These are phyloP conservation scores for Capsaspora owczarzaki DNA, from an alignment of 78 protist genomes.

Conservation along the genomic window DNA sequence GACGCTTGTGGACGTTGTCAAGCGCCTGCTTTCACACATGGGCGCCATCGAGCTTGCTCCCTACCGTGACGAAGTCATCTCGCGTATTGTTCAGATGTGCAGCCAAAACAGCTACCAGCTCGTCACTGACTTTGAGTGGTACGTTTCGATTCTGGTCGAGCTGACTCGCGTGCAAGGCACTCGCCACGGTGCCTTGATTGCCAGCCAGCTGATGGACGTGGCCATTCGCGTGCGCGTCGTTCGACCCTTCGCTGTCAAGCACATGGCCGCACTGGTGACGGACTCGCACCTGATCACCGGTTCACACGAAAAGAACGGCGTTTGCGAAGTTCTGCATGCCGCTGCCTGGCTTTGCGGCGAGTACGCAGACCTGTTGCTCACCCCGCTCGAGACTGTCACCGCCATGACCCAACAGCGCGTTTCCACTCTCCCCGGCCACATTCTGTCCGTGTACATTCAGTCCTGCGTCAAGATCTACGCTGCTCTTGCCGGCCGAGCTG, in stretches of 20 bases:
- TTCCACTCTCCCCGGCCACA: conserved; percentile 57
- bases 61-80: conserved; percentile 57
- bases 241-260: conserved; percentile 17
- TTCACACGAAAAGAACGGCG: not conserved
- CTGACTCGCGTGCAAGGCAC: conserved; percentile 39
- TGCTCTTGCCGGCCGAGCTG: not conserved
- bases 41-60: not conserved
- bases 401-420: conserved; percentile 57
- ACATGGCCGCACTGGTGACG: not conserved
- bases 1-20: conserved; percentile 66
- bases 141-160: conserved; percentile 49
- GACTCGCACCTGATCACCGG: not conserved
- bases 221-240: conserved; percentile 53
- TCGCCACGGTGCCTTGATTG: conserved; percentile 56
- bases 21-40: conserved; percentile 39
- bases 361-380: conserved; percentile 23
- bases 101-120: conserved; percentile 48
- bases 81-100: conserved; percentile 58
- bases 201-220: conserved; percentile 57
- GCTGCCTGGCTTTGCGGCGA: conserved; percentile 87
- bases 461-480: conserved; percentile 67
- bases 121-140: conserved; percentile 90
- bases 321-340: conserved; percentile 55
- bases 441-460: conserved; percentile 67
- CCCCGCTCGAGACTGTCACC: conserved; percentile 7